Evolutionary conservation across 73 alveolate genomes (phyloP), one percentile per base, ranked within the genome.

Genomic region (Paramecium primaurelia): DNA sequence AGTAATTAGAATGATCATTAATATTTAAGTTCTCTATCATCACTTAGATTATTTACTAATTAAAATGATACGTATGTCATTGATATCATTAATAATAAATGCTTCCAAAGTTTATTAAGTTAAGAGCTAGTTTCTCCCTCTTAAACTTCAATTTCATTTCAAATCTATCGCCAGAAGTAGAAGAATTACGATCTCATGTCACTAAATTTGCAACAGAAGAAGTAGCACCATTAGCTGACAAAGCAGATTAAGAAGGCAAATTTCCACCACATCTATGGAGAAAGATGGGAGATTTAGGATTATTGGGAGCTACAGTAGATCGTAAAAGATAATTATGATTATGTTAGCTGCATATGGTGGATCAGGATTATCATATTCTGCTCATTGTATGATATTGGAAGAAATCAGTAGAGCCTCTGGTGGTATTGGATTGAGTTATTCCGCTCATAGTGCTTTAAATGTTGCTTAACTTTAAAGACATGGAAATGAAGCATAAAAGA

Each of bases 401-500:
- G 99, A 97, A 73, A 93, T 97, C 58, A 77, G 96, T 64, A 95
- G 97, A 92, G 98, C 98, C 0, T 91, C 97, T 47, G 99, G 98
- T 14, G 80, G 97, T 16, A 96, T 97, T 26, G 99, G 98, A 5
- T 95, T 97, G 16, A 77, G 96, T 59, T 97, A 97, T 92, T 73
- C 94, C 42, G 99, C 99, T 44, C 99, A 97, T 86, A 92, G 97
- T 34, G 97, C 97, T 42, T 92, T 97, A 16, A 96, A 98, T 71
- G 95, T 97, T 30, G 97, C 96, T 59, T 94, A 97, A 92, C 26
- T 85, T 26, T 80, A 54, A 83, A 42, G 93, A 36, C 92, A 96
- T 83, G 99, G 98, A n/a, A 92, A 85, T 68, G 95, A 93, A 60
- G 98, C 69, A 11, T 95, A 95, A 75, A 97, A 97, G 94, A 68